Base-by-base conservation (phyloP, 768 basidiomycete genomes). In the Amanita thiersii region DNA sequence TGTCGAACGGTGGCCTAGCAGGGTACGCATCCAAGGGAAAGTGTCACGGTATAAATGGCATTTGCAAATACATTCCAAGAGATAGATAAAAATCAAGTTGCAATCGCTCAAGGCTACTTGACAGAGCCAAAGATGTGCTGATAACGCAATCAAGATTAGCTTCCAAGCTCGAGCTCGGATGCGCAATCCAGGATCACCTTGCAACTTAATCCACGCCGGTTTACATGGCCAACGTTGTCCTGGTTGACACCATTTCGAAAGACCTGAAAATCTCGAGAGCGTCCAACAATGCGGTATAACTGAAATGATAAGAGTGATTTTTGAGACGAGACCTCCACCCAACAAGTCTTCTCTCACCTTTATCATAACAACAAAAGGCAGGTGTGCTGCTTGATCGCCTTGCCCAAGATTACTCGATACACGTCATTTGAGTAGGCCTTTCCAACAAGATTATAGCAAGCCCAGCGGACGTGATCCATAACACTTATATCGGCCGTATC, bases 341-440 rank as follows among this genome's bases (percentile, higher is more conserved):
- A n/a, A 7, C 7, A 7, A n/a, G 7, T n/a, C 12, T 7, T 28
- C 4, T 19, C 12, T 12, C 6, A 25, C 44, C 62, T 89, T 88
- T 43, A 85, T 86, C 66, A 88, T 70, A 15, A 88, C 72, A n/a
- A 89, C 85, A 34, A 87, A 72, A 14, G 82, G 82, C 10, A 84
- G 64, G 15, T 56, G 47, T 74, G 68, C 48, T 75, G 53, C 52
- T 81, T 81, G 62, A 89, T 77, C 3, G 77, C 82, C 49, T 81
- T 79, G 8, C 85, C 85, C n/a, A 86, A 64, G 39, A 85, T 68
- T 32, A 72, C 51, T 53, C 87, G 86, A 0, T 77, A 80, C 6
- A 63, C 57, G 2, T 81, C 81, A 46, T 81, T 77, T 0, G 77
- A 80, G 52, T 85, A 86, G 0, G 70, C 64, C 77, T 80, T 23